Base-by-base conservation (phyloP, 768 basidiomycete genomes). In the Rickenella mellea region DNA sequence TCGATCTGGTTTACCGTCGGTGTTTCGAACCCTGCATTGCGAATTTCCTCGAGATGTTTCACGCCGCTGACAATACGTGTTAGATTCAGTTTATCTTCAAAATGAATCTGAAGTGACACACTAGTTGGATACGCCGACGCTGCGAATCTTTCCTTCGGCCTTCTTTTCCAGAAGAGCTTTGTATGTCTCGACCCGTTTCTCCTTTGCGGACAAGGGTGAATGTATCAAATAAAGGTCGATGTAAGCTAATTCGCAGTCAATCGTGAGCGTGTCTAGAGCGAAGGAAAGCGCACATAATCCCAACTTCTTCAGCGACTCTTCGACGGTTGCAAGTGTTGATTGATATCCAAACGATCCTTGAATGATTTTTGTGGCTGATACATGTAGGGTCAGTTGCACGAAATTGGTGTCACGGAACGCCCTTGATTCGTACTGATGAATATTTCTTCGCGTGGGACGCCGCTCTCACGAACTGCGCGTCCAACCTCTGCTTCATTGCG, bases 51-150 rank as follows among this genome's bases (percentile, higher is more conserved):
- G 4, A 90, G 64, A 51, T 90, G 87, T 33, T 75, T 73, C 26
- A 83, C 54, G 17, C 71, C 72, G 49, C 86, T 89, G 31, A n/a
- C 27, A 19, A 25, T n/a, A 35, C 24, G 20, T 24, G 33, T 32
- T 12, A 15, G 37, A 31, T n/a, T n/a, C n/a, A n/a, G 12, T 10
- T 3, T 4, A 36, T 6, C 12, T 9, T 17, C 15, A 28, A 12
- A 15, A 27, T 25, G n/a, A 29, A 19, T 19, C 19, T 12, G 24
- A 3, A 30, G 31, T 38, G 17, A 55, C 81, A 36, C 50, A 86
- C 84, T 78, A 91, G 61, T 91, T 91, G 1, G 84, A 88, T 6
- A 90, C 87, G 2, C 87, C 87, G n/a, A 86, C 73, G 4, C 69
- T 68, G 47, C 73, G 69, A 39, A 88, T 70, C 51, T 83, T 84